These are phyloP conservation scores for Casaregolazyma lundiana DNA, from an alignment of 1,139 yeast genomes.

Conservation along the genomic window DNA sequence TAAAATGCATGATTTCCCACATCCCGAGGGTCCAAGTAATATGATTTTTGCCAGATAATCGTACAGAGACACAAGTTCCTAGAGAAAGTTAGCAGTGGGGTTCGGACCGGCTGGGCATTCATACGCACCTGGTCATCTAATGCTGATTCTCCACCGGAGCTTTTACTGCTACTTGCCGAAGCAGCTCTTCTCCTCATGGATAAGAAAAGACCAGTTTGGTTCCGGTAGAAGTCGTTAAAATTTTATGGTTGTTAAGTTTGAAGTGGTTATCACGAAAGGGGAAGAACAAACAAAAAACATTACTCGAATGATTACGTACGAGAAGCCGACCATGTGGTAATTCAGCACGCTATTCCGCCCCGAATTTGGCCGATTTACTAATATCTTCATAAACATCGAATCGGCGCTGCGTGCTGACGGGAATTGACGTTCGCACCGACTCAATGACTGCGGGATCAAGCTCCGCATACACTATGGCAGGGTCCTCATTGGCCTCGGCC, in stretches of 20 bases:
- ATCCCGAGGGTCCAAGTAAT: slow-evolving; percentile 43
- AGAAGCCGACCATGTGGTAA: too few relatives aligned
- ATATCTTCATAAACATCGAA: slow-evolving; percentile 80
- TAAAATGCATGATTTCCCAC: slow-evolving; percentile 43
- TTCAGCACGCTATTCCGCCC: slow-evolving; percentile 16
- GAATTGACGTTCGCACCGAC: slow-evolving; percentile 65
- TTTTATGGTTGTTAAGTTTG: too few relatives aligned
- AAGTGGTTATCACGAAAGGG: too few relatives aligned
- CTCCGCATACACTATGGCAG: slow-evolving; percentile 75
- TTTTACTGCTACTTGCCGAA: slow-evolving; percentile 27
- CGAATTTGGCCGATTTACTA: slow-evolving; percentile 38
- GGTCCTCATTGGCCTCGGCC: slow-evolving; percentile 81
- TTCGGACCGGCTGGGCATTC: background rate
- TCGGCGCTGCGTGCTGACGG: slow-evolving; percentile 74
- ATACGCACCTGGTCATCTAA: slow-evolving; percentile 22
- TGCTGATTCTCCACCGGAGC: slow-evolving; percentile 22
- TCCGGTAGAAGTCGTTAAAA: background rate
- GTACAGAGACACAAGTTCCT: slow-evolving; percentile 33
- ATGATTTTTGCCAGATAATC: slow-evolving; percentile 45
- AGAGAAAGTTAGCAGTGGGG: slow-evolving; percentile 14
- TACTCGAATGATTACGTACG: too few relatives aligned
- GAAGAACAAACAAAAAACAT: too few relatives aligned
- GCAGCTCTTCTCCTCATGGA: slow-evolving; percentile 26
- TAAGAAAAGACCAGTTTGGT: background rate
- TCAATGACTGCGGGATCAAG: slow-evolving; percentile 62